A percentile compares a stretch with the other conserved stretches of the same genome.
Conservation (phyloP, 2,329 filamentous ascomycete species). For the Blastomyces parvus region DNA sequence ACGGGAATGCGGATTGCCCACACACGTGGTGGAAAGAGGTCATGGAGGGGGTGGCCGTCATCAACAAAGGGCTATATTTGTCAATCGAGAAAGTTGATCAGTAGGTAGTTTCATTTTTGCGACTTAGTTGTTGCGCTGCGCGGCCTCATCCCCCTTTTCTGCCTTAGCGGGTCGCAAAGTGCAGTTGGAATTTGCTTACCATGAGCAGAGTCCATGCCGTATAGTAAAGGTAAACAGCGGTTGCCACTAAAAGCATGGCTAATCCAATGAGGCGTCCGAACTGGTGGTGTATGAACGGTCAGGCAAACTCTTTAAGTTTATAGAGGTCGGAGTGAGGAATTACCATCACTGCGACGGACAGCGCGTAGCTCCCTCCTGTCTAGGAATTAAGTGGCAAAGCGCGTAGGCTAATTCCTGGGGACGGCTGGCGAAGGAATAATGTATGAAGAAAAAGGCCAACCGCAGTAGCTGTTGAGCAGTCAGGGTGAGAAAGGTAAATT, state of each 20-base stretch:
- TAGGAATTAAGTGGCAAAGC: background rate
- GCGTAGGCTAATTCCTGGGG: background rate
- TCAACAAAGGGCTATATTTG: conserved; percentile 82
- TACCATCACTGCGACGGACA: conserved; percentile 14
- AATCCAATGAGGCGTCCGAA: conserved; percentile 79
- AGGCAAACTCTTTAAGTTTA: conserved; percentile 3
- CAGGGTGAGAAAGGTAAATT: background rate
- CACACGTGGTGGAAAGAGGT: conserved; percentile 90
- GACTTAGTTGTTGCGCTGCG: background rate
- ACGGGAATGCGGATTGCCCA: conserved; percentile 99
- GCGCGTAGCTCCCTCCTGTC: background rate
- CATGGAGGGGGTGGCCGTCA: conserved; percentile 82
- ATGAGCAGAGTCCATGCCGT: conserved; percentile 96
- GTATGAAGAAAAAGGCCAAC: background rate
- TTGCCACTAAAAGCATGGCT: conserved; percentile 65
- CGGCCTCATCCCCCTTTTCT: background rate
- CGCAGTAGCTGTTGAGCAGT: background rate
- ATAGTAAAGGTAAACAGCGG: conserved; percentile 78
- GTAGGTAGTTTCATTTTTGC: conserved; percentile 6
- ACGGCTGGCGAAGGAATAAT: background rate
- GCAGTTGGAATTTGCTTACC: conserved; percentile 45
- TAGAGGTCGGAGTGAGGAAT: background rate
- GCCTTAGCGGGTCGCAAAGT: background rate
- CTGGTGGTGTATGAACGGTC: conserved; percentile 42
- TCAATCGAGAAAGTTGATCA: background rate